Evolutionary conservation across 2,329 filamentous ascomycete genomes (phyloP).

Genomic region (Xylariales sp.): DNA sequence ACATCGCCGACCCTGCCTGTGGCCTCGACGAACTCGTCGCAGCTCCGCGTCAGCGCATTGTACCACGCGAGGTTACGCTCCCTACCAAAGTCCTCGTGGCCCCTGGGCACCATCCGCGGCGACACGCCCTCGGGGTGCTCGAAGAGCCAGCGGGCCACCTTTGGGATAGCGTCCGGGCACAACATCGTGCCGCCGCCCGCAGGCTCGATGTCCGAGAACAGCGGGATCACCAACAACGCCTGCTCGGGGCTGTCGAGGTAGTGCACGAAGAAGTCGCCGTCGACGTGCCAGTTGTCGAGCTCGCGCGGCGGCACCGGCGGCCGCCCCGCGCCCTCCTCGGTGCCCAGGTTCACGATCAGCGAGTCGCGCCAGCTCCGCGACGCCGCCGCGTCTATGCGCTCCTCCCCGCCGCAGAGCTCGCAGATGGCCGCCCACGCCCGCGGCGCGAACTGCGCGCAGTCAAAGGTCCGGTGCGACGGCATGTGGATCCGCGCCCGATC

Average conservation of each 20-base stretch:
- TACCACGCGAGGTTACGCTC: slow-evolving; percentile 43
- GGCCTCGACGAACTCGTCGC: slow-evolving; percentile 45
- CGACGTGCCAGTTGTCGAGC: slow-evolving; percentile 61
- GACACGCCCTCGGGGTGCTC: slow-evolving; percentile 61
- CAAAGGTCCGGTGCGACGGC: slow-evolving; percentile 53
- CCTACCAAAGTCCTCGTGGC: slow-evolving; percentile 38
- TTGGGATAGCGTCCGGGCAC: slow-evolving; percentile 54
- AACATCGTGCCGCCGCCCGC: slow-evolving; percentile 62
- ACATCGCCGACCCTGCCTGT: slow-evolving; percentile 52
- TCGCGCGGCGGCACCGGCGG: slow-evolving; percentile 45
- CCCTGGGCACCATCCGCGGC: slow-evolving; percentile 59
- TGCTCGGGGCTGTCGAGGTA: slow-evolving; percentile 69
- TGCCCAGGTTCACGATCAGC: slow-evolving; percentile 67
- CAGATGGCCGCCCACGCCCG: slow-evolving; percentile 64
- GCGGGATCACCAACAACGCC: slow-evolving; percentile 61
- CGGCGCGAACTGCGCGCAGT: slow-evolving; percentile 53
- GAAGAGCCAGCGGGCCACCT: slow-evolving; percentile 53
- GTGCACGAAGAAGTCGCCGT: slow-evolving; percentile 70
- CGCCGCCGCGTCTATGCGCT: slow-evolving; percentile 38
- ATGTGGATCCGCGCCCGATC: slow-evolving; percentile 58
- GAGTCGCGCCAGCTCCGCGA: slow-evolving; percentile 60
- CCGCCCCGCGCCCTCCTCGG: slow-evolving; percentile 43
- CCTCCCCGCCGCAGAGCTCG: slow-evolving; percentile 61
- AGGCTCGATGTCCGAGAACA: slow-evolving; percentile 59
- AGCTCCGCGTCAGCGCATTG: slow-evolving; percentile 31